Evolutionary conservation across 2,329 filamentous ascomycete species (phyloP), one percentile per base, ranked within the genome.

Genomic region (Tricladium varicosporioides): DNA sequence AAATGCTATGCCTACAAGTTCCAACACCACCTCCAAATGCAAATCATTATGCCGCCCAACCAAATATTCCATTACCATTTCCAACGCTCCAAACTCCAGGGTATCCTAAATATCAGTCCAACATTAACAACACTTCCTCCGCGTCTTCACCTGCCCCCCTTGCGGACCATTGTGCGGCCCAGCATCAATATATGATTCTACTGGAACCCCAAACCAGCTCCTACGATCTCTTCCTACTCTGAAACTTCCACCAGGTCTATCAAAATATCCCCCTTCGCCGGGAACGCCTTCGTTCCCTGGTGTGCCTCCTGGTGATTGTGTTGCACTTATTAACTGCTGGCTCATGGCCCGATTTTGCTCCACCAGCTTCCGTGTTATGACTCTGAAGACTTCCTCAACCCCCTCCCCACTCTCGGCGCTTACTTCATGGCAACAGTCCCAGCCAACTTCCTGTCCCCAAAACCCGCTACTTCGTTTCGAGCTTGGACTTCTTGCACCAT

Each of bases 371-470:
- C 95, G 80, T 8, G 92, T 94, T 47, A 92, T 88, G 22, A 96
- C 91, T 1, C 93, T 83, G 67, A 97, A 97, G 0, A 99, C 92
- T 74, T 97, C 94, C 66, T 97, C 94, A 15, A 99, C 92, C 15
- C 93, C 93, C 77, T 97, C 92, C 56, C 92, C 92, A 68, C 88
- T 92, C 78, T 95, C 93, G 48, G 93, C 92, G 65, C 87, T 92
- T 69, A 99, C 93, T 76, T 99, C 94, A 73, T 97, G 94, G 72
- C 93, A 97, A 61, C 92, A 95, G 69, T 97, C 92, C 92, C 93
- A 97, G 52, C 92, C 92, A 5, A 92, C 86, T 70, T 97, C 92
- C 71, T 94, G 90, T 18, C 88, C 91, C 92, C 92, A 97, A 74
- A 92, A 91, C 1, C 88, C 88, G 40, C 84, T 88, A 67, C 84